A percentile compares a stretch with the other conserved stretches of the same genome.
Evolutionary conservation across 179 eudicot genomes (phyloP).

Genomic region (Monotropa hypopitys): DNA sequence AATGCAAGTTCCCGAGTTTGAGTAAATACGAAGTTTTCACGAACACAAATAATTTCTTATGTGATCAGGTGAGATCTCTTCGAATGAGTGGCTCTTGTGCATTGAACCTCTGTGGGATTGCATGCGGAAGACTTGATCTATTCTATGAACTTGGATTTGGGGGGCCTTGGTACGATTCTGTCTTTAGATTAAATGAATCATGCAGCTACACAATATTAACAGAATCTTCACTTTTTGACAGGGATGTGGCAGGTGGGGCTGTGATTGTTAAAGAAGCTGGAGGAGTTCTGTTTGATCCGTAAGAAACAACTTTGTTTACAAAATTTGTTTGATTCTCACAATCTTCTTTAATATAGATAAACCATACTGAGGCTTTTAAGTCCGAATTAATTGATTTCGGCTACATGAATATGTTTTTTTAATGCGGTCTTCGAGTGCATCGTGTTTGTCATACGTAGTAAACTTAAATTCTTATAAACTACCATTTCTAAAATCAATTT

Average conservation of each 20-base stretch:
- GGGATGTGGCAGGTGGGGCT: slow-evolving; percentile 76
- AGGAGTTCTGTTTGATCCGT: slow-evolving; percentile 74
- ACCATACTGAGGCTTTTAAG: too few relatives aligned
- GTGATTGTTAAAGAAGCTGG: slow-evolving; percentile 81
- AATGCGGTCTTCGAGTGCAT: too few relatives aligned
- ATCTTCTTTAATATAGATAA: too few relatives aligned
- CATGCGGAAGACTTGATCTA: slow-evolving; percentile 71
- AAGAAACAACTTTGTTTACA: slow-evolving; percentile 15
- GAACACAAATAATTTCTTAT: not conserved
- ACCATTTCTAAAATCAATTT: too few relatives aligned
- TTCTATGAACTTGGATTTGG: slow-evolving; percentile 60
- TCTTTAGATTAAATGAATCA: not conserved
- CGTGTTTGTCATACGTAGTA: too few relatives aligned
- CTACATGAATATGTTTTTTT: too few relatives aligned
- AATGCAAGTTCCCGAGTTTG: not conserved
- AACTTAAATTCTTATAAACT: too few relatives aligned
- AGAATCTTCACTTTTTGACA: slow-evolving; percentile 12
- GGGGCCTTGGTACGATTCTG: slow-evolving; percentile 52
- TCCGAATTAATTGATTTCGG: too few relatives aligned
- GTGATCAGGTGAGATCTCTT: slow-evolving; percentile 62
- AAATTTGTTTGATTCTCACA: too few relatives aligned
- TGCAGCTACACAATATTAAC: not conserved
- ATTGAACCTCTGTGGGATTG: slow-evolving; percentile 67
- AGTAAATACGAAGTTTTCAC: too few relatives aligned
- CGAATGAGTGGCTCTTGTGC: slow-evolving; percentile 86